Percentiles rank a stretch among this genome's conserved stretches.
phyloP scores from a whole-genome alignment of 306 rosid genomes.

The Lablab purpureus region DNA sequence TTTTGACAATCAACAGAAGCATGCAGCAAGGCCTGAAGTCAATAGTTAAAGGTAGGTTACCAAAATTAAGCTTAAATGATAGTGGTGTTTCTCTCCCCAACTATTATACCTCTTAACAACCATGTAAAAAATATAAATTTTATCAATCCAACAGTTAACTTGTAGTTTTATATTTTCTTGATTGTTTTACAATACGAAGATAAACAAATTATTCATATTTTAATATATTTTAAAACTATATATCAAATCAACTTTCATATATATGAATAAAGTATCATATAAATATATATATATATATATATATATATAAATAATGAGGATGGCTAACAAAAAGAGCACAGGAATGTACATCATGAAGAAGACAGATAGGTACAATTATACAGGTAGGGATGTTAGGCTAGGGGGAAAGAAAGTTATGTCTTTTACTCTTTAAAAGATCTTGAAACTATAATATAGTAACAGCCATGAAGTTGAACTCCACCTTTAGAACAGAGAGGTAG shows the following conservation, averaged over 20 bases:
- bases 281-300: no score
- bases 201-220: not conserved
- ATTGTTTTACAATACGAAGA: not conserved
- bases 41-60: slow-evolving; percentile 10
- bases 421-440: not conserved
- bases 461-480: slow-evolving; percentile 40
- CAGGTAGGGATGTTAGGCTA: not conserved
- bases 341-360: slow-evolving; percentile 20
- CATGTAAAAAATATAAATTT: not conserved
- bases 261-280: not conserved
- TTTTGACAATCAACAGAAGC: slow-evolving; percentile 74
- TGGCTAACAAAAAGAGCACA: slow-evolving; percentile 6
- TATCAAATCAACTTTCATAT: not conserved
- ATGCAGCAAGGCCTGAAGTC: slow-evolving; percentile 77
- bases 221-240: not conserved
- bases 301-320: no score
- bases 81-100: not conserved
- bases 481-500: slow-evolving; percentile 92
- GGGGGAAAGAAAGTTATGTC: not conserved
- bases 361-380: not conserved
- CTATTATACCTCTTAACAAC: not conserved
- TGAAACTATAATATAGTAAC: not conserved
- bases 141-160: not conserved
- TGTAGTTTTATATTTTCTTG: not conserved
- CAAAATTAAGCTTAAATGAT: not conserved